Conservation (phyloP, 805 yeast genomes). For the Candida vartiovaarae region DNA sequence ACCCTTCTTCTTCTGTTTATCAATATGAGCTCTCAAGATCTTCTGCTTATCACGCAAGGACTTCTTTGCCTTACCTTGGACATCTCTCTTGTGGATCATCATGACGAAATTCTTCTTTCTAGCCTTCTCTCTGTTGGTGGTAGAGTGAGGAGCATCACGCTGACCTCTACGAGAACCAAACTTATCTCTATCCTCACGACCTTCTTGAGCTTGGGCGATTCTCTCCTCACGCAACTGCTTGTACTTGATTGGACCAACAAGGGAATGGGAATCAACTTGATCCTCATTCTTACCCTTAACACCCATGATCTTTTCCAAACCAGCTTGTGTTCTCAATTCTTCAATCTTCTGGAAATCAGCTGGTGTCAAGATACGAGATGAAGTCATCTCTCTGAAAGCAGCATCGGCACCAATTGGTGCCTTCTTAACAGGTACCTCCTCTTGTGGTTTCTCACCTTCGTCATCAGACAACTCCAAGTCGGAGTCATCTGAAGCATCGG, state of each 20-base stretch:
- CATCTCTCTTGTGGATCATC: conserved; percentile 95
- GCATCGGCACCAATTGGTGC: conserved; percentile 32
- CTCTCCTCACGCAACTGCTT: conserved; percentile 89
- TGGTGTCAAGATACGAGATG: conserved; percentile 84
- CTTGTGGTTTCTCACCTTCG: conserved; percentile 21
- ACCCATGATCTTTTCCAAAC: conserved; percentile 74
- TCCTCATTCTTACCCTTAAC: conserved; percentile 70
- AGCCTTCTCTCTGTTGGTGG: conserved; percentile 93
- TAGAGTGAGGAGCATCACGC: conserved; percentile 68
- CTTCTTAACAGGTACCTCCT: conserved; percentile 25
- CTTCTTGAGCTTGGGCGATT: conserved; percentile 79
- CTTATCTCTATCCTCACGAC: conserved; percentile 87
- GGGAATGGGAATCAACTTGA: conserved; percentile 66
- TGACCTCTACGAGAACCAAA: conserved; percentile 86
- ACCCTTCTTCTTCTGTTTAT: conserved; percentile 87
- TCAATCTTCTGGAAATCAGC: conserved; percentile 96
- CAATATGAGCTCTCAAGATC: conserved; percentile 76
- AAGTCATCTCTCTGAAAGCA: conserved; percentile 52
- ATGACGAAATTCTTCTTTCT: conserved; percentile 98
- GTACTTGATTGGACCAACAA: conserved; percentile 68
- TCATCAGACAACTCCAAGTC: conserved; percentile 46
- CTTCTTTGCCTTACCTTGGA: conserved; percentile 88
- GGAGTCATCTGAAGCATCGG: conserved; percentile 41
- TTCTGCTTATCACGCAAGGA: conserved; percentile 89
- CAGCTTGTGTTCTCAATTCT: conserved; percentile 79